Base-by-base conservation (phyloP, 2,329 filamentous ascomycete genomes). In the Aspergillus phoenicis region DNA sequence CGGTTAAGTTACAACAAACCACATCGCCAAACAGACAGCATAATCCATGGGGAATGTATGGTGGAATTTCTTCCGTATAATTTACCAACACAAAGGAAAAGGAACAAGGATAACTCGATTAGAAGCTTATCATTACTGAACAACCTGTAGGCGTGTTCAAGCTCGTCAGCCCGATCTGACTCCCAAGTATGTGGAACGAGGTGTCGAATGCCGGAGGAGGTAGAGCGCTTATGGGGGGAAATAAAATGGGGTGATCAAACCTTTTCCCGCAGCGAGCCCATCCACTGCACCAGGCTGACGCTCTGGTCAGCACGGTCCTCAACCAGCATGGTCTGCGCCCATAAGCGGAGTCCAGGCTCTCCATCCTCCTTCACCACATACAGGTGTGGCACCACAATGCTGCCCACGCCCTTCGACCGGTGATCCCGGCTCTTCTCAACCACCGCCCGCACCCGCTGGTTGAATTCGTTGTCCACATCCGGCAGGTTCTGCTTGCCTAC, bases 361-460 rank as follows among this genome's bases (percentile, higher is more conserved):
- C 95, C 95, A 72, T 98, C 95, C 77, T 98, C 94, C 70, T 93
- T 88, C 63, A 98, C 90, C 69, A 98, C 85, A 75, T 98, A 99
- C 59, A 99, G 82, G 71, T 96, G 91, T 52, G 95, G 95, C 63
- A 96, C 87, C n/a, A 89, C 86, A 66, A 98, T 96, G 77, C 92
- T 96, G 64, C 95, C 95, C 15, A 95, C 93, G 2, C 93, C 93
- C 73, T 93, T 91, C 30, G 90, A 85, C 74, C 88, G 85, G 80
- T 96, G 90, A 72, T 98, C 94, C 59, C 89, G 85, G 76, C 91
- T 96, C 87, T 99, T 99, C 70, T 93, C 89, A 59, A 97, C 81
- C 8, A 99, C 93, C 6, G 90, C 91, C 54, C 95, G 87, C 38
- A 99, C 89, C 26, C 94, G 87, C 81, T 98, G 94, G 78, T 93